phyloP scores from a whole-genome alignment of 2,329 filamentous ascomycete genomes.

The Clonostachys sp. region DNA sequence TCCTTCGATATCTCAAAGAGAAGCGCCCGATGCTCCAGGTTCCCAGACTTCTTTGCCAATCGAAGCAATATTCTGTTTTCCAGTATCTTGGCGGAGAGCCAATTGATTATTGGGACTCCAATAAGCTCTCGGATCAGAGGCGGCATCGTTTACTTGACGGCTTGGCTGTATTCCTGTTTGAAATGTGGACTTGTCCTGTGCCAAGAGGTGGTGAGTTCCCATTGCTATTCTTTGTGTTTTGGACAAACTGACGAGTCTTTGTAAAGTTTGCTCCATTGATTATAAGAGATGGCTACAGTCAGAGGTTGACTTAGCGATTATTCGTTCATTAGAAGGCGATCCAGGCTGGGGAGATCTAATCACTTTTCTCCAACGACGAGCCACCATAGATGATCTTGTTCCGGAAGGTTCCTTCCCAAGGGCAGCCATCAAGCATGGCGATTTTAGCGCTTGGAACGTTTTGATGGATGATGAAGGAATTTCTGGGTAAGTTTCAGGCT shows the following conservation, averaged over 20 bases:
- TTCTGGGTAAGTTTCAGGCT: not conserved
- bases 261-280: not conserved
- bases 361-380: not conserved
- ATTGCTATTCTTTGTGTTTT: not conserved
- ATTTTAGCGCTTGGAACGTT: not conserved
- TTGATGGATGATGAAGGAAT: not conserved
- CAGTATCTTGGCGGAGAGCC: not conserved
- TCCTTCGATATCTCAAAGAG: not conserved
- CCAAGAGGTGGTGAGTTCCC: not conserved
- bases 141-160: not conserved
- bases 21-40: not conserved
- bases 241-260: not conserved
- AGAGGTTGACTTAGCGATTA: not conserved
- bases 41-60: not conserved
- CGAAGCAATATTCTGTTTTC: not conserved
- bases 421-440: not conserved
- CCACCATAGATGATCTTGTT: not conserved
- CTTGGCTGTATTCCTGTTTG: not conserved
- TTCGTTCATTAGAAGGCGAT: not conserved
- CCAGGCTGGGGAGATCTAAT: not conserved
- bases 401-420: not conserved
- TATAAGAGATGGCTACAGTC: not conserved
- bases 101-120: not conserved
- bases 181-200: not conserved
- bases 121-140: not conserved